Base-by-base conservation (phyloP, 306 rosid genomes). In the Cicer arietinum region DNA sequence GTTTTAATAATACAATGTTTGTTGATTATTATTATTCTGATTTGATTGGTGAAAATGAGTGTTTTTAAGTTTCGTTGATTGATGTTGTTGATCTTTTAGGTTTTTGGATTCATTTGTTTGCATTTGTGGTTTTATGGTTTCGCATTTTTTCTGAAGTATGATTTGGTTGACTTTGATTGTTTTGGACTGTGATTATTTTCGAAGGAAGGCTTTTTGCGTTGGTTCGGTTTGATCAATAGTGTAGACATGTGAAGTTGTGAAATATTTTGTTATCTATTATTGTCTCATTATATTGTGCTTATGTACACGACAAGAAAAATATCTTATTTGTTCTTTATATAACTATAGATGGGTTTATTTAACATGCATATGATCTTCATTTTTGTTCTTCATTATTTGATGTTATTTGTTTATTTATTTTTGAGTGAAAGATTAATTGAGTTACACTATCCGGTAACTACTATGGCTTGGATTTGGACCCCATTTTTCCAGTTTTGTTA, bases 51-150 rank as follows among this genome's bases (percentile, higher is more conserved):
- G 0, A 10, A 63, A 63, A 4, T 3, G 44, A 16, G 20, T 51
- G 48, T 65, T 65, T 10, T 65, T 65, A 42, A 6, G 12, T 77
- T 69, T 53, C 0, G 77, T 47, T 69, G 69, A 25, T 57, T 50
- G 81, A 82, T 84, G 80, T 83, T 84, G 80, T 84, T 84, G 79
- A 63, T 79, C 58, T 75, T 76, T 13, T 60, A 30, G 41, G 42
- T 10, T 25, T 48, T 62, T 22, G 35, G 43, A 10, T 41, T 57
- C 10, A 1, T 18, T 11, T 73, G 10, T 60, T 1, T 78, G 56
- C 53, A 43, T 5, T 44, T 73, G 35, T 71, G 66, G 6, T 35
- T 52, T 51, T 8, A n/a, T 22, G 22, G 7, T 56, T 57, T 52
- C 37, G 7, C 30, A 7, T 42, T 66, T 6, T 73, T 57, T 53